A percentile compares a stretch with the other conserved stretches of the same genome.
phyloP scores from a whole-genome alignment of 768 basidiomycete species.

The Tephrocybe rancida region DNA sequence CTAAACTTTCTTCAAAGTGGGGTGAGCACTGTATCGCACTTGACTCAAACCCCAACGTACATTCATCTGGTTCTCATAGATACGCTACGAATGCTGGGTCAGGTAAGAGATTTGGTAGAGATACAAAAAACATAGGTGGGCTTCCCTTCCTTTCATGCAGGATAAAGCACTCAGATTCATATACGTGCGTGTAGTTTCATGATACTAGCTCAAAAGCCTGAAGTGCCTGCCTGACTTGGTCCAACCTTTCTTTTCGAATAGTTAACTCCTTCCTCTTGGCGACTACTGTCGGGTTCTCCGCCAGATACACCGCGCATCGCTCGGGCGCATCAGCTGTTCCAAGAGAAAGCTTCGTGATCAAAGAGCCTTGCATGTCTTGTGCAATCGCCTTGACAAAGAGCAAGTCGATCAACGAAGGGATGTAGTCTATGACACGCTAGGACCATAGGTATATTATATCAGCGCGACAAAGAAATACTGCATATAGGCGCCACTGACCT shows the following conservation, averaged over 20 bases:
- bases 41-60: too few relatives aligned
- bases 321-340: constrained; percentile 34
- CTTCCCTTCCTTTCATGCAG: too few relatives aligned
- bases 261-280: constrained; percentile 35
- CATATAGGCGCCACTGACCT: constrained; percentile 28
- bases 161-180: too few relatives aligned
- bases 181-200: too few relatives aligned
- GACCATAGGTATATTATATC: not conserved
- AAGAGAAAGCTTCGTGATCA: constrained; percentile 37
- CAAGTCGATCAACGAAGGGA: constrained; percentile 35
- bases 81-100: too few relatives aligned
- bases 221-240: constrained; percentile 40
- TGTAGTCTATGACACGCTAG: constrained; percentile 48
- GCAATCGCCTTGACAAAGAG: constrained; percentile 34
- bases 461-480: not conserved
- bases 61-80: too few relatives aligned
- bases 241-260: constrained; percentile 34
- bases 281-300: constrained; percentile 45
- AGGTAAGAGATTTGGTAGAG: too few relatives aligned
- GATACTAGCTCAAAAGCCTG: too few relatives aligned
- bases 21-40: too few relatives aligned
- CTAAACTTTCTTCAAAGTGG: too few relatives aligned
- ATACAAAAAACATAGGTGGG: too few relatives aligned
- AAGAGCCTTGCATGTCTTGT: constrained; percentile 29
- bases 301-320: constrained; percentile 41